Percentiles rank a stretch among this genome's conserved stretches.
phyloP scores from a whole-genome alignment of 2,329 filamentous ascomycete genomes.

The Coccinonectria pachysandricola region DNA sequence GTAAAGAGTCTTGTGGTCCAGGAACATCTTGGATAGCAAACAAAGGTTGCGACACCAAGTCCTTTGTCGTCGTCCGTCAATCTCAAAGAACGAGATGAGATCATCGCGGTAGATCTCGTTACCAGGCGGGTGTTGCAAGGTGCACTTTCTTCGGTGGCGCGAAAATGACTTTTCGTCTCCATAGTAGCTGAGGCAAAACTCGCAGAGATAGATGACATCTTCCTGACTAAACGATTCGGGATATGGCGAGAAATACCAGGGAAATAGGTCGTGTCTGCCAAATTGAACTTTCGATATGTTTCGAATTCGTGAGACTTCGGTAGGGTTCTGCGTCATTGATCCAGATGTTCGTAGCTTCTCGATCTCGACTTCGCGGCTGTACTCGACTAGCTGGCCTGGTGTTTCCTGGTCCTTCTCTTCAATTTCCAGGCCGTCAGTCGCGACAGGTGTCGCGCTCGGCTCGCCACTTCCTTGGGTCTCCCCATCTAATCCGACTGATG shows the following conservation, averaged over 20 bases:
- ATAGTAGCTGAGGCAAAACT: slow-evolving; percentile 91
- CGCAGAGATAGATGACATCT: slow-evolving; percentile 91
- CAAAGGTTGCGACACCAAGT: slow-evolving; percentile 97
- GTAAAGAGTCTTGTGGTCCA: slow-evolving; percentile 96
- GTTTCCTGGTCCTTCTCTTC: slow-evolving; percentile 42
- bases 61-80: slow-evolving; percentile 85
- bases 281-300: slow-evolving; percentile 94
- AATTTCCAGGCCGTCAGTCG: slow-evolving; percentile 42
- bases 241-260: slow-evolving; percentile 98
- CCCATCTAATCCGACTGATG: slow-evolving; percentile 30
- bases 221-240: slow-evolving; percentile 79
- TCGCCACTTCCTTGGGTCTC: slow-evolving; percentile 37
- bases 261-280: slow-evolving; percentile 82
- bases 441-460: slow-evolving; percentile 33
- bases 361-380: slow-evolving; percentile 82
- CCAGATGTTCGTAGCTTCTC: slow-evolving; percentile 90
- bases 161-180: slow-evolving; percentile 72
- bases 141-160: slow-evolving; percentile 83
- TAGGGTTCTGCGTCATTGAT: slow-evolving; percentile 98
- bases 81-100: slow-evolving; percentile 91
- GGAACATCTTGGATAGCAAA: slow-evolving; percentile 86
- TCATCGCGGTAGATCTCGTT: slow-evolving; percentile 98
- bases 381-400: too few relatives aligned
- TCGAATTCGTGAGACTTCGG: slow-evolving; percentile 89
- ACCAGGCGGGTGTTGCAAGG: slow-evolving; percentile 81